Evolutionary conservation across 1,139 yeast genomes (phyloP), one percentile per base, ranked within the genome.

Genomic region (Debaryomyces robertsiae): DNA sequence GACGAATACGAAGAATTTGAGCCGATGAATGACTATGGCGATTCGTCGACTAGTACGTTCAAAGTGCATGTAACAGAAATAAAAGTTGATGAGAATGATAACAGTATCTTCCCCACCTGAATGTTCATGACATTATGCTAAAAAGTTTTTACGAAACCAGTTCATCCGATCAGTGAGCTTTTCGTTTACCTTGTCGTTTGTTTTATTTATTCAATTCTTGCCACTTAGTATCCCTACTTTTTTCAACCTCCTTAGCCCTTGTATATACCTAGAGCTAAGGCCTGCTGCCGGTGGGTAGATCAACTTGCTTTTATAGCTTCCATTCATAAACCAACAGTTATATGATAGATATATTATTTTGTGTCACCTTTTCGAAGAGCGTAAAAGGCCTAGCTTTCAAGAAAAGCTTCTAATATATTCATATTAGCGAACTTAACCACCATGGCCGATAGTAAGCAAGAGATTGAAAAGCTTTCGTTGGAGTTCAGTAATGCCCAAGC

Each of bases 41-140:
- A 57, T 28, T 50, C 60, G 2, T 50, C 55, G 23, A 59, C 52
- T 42, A 47, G 65, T 39, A 46, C 61, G 36, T 69, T 73, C 48
- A 70, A 63, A 44, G 79, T 77, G 5, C 73, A 71, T 36, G 82
- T 79, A 13, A 74, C 81, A 14, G 83, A 80, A 40, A 75, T 79
- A 13, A 57, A 69, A 3, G 67, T 78, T 15, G 69, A 71, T 46
- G 81, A 74, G 23, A 63, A 56, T 30, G 68, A 64, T 30, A 46
- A 45, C 22, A 63, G 59, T 36, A 53, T 63, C 6, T 62, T 55
- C 32, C 67, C 67, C 14, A 41, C 5, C 28, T 25, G 14, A 25
- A 9, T 22, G 14, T 25, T 19, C 22, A 19, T 5, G 22, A 19
- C n/a, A n/a, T n/a, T n/a, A n/a, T n/a, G n/a, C n/a, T n/a, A n/a